Conservation (phyloP, 371 early-diverging fungal genomes). For the Umbelopsis sp. region DNA sequence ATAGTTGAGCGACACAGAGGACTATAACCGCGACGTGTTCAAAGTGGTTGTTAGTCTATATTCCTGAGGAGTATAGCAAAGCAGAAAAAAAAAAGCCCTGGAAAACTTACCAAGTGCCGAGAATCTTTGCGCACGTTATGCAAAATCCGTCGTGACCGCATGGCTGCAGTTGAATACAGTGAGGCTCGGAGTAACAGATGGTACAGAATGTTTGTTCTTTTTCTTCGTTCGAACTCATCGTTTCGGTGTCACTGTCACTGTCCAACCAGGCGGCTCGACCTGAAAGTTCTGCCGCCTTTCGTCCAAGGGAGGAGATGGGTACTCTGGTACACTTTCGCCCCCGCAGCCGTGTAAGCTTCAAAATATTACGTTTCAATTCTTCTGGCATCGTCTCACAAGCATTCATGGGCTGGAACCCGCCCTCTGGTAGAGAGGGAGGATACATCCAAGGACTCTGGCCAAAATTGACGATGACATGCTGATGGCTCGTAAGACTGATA, state of each 20-base stretch:
- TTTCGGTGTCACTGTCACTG: background rate
- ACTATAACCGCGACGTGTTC: background rate
- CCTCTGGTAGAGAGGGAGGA: constrained; percentile 39
- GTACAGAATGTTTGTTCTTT: constrained; percentile 36
- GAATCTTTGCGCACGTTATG: constrained; percentile 37
- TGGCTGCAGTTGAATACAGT: constrained; percentile 41
- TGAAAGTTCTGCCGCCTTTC: constrained; percentile 6
- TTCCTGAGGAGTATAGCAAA: no score
- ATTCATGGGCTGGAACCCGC: constrained; percentile 24
- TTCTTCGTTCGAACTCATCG: background rate
- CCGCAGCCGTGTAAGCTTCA: constrained; percentile 23
- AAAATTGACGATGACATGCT: constrained; percentile 48
- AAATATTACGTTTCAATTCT: constrained; percentile 25
- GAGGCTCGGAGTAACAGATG: constrained; percentile 49
- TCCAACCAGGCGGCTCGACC: constrained; percentile 17
- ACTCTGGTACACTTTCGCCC: constrained; percentile 20
- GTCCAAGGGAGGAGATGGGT: constrained; percentile 2
- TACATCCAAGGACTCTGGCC: constrained; percentile 54
- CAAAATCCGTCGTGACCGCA: constrained; percentile 51
- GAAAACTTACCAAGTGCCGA: constrained; percentile 40
- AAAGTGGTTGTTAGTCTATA: no score
- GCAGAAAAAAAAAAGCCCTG: background rate
- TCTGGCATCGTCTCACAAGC: constrained; percentile 30
- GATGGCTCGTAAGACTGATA: constrained; percentile 48
- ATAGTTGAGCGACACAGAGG: constrained; percentile 14